Evolutionary conservation across 2,329 filamentous ascomycete genomes (phyloP).

Genomic region (Hirsutella thompsonii): DNA sequence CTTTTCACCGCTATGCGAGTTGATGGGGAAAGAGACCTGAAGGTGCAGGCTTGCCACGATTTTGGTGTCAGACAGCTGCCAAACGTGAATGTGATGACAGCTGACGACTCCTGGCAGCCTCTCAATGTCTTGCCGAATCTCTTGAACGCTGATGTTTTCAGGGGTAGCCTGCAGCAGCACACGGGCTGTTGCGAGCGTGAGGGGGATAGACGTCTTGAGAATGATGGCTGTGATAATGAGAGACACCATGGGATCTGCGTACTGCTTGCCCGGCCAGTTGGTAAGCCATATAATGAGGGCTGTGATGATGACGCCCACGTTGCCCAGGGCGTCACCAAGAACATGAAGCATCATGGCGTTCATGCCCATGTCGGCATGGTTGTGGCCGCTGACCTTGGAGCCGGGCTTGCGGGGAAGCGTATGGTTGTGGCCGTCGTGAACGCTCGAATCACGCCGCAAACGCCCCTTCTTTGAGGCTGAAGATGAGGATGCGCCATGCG

Average conservation of each 20-base stretch:
- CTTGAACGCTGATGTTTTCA: slow-evolving; percentile 72
- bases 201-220: slow-evolving; percentile 60
- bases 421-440: slow-evolving; percentile 70
- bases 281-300: slow-evolving; percentile 89
- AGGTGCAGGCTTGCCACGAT: slow-evolving; percentile 88
- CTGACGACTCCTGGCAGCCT: slow-evolving; percentile 72
- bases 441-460: slow-evolving; percentile 32
- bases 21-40: slow-evolving; percentile 80
- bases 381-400: slow-evolving; percentile 58
- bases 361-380: slow-evolving; percentile 89
- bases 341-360: slow-evolving; percentile 67
- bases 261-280: slow-evolving; percentile 66
- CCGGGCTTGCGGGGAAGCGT: slow-evolving; percentile 52
- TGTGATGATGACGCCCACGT: slow-evolving; percentile 72
- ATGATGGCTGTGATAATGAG: slow-evolving; percentile 82
- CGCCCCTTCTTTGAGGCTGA: slow-evolving; percentile 13
- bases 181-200: slow-evolving; percentile 68
- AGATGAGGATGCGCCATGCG: slow-evolving; percentile 9
- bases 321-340: slow-evolving; percentile 73
- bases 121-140: slow-evolving; percentile 87
- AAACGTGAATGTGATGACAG: slow-evolving; percentile 94
- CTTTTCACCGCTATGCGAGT: slow-evolving; percentile 60
- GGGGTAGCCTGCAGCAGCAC: slow-evolving; percentile 93
- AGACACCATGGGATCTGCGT: slow-evolving; percentile 84
- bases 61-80: slow-evolving; percentile 94